Evolutionary conservation across 2,329 filamentous ascomycete species (phyloP).

Genomic region (Botrytis squamosa): DNA sequence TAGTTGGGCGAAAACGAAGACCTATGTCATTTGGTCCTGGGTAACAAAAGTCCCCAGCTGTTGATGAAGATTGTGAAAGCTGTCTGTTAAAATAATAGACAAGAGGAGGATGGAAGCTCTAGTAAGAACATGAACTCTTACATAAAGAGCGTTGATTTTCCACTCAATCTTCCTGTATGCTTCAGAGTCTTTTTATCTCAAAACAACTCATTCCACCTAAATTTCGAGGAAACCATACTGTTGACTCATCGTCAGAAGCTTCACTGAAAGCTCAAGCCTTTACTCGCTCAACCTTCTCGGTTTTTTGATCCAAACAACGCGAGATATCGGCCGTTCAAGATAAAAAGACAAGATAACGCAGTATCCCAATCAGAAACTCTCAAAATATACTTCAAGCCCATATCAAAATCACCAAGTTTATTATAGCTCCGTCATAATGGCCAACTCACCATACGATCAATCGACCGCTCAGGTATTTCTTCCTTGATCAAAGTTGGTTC

Average conservation of each 20-base stretch:
- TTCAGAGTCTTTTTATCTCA: not conserved
- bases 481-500: not conserved
- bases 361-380: not conserved
- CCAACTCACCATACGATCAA: not conserved
- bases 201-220: not conserved
- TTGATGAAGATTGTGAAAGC: not conserved
- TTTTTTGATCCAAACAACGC: not conserved
- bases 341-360: not conserved
- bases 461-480: not conserved
- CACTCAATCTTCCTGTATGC: not conserved
- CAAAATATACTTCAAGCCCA: not conserved
- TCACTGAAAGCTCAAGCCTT: not conserved
- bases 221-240: not conserved
- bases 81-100: not conserved
- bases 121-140: not conserved
- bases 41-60: not conserved
- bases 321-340: rapidly evolving
- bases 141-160: not conserved
- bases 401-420: no score
- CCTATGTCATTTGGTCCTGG: not conserved
- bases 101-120: not conserved
- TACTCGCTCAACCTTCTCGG: rapidly evolving
- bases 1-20: not conserved
- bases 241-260: not conserved
- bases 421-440: not conserved